A percentile compares a stretch with the other conserved stretches of the same genome.
phyloP scores from a whole-genome alignment of 179 eudicot species.

The Monotropa hypopitys region DNA sequence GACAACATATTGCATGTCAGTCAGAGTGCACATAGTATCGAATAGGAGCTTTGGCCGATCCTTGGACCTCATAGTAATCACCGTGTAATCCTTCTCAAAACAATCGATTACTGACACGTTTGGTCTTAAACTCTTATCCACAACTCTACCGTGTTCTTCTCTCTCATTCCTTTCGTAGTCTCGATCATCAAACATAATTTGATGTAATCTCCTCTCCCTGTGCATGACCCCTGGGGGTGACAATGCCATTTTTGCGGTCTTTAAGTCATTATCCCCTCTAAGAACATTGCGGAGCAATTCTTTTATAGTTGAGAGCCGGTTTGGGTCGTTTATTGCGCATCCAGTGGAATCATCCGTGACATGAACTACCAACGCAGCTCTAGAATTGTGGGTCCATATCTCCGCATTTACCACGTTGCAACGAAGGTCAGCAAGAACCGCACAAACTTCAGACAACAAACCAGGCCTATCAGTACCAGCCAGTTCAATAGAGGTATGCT shows the following conservation, averaged over 20 bases:
- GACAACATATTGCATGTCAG: constrained; percentile 84
- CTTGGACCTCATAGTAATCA: constrained; percentile 57
- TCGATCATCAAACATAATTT: constrained; percentile 78
- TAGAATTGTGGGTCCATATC: constrained; percentile 81
- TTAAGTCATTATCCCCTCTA: constrained; percentile 43
- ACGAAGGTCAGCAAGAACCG: constrained; percentile 56
- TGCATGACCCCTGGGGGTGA: constrained; percentile 53
- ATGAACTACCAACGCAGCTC: constrained; percentile 71
- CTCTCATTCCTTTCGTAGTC: constrained; percentile 48
- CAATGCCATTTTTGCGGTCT: constrained; percentile 46
- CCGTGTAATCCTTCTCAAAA: constrained; percentile 60
- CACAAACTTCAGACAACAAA: constrained; percentile 71
- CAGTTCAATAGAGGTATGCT: constrained; percentile 70
- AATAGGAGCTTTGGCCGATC: constrained; percentile 81
- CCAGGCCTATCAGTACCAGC: constrained; percentile 87
- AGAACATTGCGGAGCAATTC: constrained; percentile 52
- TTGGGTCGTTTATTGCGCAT: constrained; percentile 48
- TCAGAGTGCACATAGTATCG: constrained; percentile 73
- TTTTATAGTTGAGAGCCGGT: constrained; percentile 43
- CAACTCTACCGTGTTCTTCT: constrained; percentile 13
- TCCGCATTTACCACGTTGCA: constrained; percentile 75
- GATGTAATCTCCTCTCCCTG: constrained; percentile 72
- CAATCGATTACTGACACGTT: constrained; percentile 45
- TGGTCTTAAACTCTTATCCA: constrained; percentile 28
- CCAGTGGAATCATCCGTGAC: constrained; percentile 49